A percentile compares a stretch with the other conserved stretches of the same genome.
Conservation (phyloP, 495 filamentous ascomycete genomes). For the Sporormia fimetaria region DNA sequence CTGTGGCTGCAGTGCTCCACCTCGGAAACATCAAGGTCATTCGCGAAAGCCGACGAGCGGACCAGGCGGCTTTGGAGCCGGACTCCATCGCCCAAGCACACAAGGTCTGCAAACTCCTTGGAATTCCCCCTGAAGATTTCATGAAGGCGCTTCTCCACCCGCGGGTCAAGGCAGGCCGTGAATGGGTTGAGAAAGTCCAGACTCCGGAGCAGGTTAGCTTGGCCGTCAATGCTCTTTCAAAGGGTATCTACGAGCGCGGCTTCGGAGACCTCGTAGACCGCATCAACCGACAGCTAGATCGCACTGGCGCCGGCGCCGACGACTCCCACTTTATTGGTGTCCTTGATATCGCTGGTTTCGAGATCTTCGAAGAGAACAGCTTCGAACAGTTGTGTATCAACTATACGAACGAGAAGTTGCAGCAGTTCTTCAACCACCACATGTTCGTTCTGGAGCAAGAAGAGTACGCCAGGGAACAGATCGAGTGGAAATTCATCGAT, state of each 20-base stretch:
- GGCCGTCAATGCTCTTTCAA: constrained; percentile 80
- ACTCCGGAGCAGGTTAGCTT: constrained; percentile 92
- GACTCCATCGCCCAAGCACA: constrained; percentile 60
- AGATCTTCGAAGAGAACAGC: constrained; percentile 96
- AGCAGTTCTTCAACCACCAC: constrained; percentile 99
- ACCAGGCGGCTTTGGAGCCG: constrained; percentile 73
- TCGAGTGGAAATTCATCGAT: constrained; percentile 99
- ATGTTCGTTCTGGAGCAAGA: constrained; percentile 99
- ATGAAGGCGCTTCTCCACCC: constrained; percentile 82
- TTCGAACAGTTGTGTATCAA: constrained; percentile 99
- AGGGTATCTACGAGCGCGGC: constrained; percentile 92
- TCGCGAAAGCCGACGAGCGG: constrained; percentile 78
- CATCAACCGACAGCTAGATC: constrained; percentile 85
- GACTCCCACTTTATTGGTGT: constrained; percentile 95
- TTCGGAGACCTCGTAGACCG: constrained; percentile 87
- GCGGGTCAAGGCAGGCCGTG: constrained; percentile 83
- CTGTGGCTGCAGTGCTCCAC: constrained; percentile 83
- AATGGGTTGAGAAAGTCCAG: constrained; percentile 97
- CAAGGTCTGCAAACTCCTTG: constrained; percentile 72
- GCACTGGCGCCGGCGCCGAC: constrained; percentile 62
- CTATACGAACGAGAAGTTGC: constrained; percentile 98
- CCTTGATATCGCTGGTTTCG: constrained; percentile 97
- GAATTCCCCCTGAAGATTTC: constrained; percentile 74
- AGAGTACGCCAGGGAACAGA: constrained; percentile 94
- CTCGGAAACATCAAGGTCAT: constrained; percentile 82